Conservation (phyloP, 495 filamentous ascomycete species). For the Trypethelium eluteriae region DNA sequence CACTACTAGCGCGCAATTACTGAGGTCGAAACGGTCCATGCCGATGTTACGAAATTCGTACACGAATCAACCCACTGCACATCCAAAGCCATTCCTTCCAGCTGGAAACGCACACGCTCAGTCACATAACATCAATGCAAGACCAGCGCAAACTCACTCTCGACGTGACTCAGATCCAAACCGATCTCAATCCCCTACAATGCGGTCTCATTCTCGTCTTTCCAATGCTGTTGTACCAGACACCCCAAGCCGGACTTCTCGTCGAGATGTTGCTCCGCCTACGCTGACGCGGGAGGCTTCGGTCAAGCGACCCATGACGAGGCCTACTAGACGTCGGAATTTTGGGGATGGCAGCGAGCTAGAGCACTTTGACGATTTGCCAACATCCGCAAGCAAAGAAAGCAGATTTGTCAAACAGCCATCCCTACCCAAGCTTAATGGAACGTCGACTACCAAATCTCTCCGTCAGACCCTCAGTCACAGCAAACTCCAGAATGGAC, state of each 20-base stretch:
- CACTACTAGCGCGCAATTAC: constrained; percentile 62
- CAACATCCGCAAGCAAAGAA: constrained; percentile 76
- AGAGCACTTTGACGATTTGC: constrained; percentile 89
- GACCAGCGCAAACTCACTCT: constrained; percentile 43
- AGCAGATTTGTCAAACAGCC: constrained; percentile 76
- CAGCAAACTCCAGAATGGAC: constrained; percentile 14
- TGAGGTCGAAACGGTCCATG: constrained; percentile 81
- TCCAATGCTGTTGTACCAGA: constrained; percentile 44
- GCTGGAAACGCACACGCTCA: constrained; percentile 64
- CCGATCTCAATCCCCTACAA: constrained; percentile 47
- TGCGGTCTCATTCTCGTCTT: constrained; percentile 44
- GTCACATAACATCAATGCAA: constrained; percentile 61
- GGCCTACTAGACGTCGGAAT: constrained; percentile 59
- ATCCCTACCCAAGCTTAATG: constrained; percentile 37
- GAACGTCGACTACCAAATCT: neutral
- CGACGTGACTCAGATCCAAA: constrained; percentile 63
- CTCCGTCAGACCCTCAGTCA: constrained; percentile 12
- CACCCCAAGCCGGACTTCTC: constrained; percentile 33
- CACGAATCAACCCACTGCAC: constrained; percentile 34
- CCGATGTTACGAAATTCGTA: constrained; percentile 60
- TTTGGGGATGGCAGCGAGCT: constrained; percentile 91
- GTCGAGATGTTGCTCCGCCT: constrained; percentile 34
- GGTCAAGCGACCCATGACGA: constrained; percentile 59
- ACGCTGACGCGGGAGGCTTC: constrained; percentile 49
- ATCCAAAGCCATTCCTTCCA: constrained; percentile 68